Conservation (phyloP, 371 early-diverging fungal genomes). For the Nematocida homosporus region DNA sequence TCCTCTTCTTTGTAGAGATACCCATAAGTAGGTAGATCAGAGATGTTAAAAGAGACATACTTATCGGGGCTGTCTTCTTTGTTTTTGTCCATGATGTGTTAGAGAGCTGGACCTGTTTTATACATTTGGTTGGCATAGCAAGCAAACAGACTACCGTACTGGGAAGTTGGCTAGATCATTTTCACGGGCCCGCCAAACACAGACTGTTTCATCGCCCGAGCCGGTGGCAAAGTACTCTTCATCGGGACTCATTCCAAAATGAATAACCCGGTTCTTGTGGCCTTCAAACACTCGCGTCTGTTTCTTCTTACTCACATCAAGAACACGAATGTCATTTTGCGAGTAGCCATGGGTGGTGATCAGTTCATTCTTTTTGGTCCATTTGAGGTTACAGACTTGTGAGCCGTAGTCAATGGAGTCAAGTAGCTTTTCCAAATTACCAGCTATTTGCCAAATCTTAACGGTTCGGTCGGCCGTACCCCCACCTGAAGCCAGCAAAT, state of each 20-base stretch:
- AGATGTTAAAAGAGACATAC: slow-evolving; percentile 53
- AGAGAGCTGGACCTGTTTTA: slow-evolving; percentile 17
- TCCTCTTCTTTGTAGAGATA: slow-evolving; percentile 42
- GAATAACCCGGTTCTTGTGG: slow-evolving; percentile 68
- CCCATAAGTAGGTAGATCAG: slow-evolving; percentile 41
- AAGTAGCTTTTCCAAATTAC: slow-evolving; percentile 13
- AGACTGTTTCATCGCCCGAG: slow-evolving; percentile 63
- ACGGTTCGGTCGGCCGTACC: slow-evolving; percentile 68
- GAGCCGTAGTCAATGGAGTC: slow-evolving; percentile 61
- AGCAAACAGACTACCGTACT: slow-evolving; percentile 43
- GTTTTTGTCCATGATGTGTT: slow-evolving; percentile 26
- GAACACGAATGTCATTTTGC: slow-evolving; percentile 66
- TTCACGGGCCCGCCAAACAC: slow-evolving; percentile 64
- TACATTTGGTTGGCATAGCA: slow-evolving; percentile 39
- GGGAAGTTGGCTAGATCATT: slow-evolving; percentile 43
- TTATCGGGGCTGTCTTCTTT: slow-evolving; percentile 29
- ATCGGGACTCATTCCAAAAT: slow-evolving; percentile 65
- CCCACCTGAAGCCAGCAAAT: slow-evolving; percentile 65
- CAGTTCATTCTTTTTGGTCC: slow-evolving; percentile 63
- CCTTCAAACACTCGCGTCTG: slow-evolving; percentile 54
- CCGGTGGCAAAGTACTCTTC: slow-evolving; percentile 68
- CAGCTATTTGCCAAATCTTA: slow-evolving; percentile 61
- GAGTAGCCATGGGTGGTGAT: slow-evolving; percentile 68
- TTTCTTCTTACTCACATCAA: slow-evolving; percentile 26
- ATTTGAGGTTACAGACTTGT: slow-evolving; percentile 67